Evolutionary conservation across 805 yeast genomes (phyloP).

Genomic region (Candida cerambycidarum): DNA sequence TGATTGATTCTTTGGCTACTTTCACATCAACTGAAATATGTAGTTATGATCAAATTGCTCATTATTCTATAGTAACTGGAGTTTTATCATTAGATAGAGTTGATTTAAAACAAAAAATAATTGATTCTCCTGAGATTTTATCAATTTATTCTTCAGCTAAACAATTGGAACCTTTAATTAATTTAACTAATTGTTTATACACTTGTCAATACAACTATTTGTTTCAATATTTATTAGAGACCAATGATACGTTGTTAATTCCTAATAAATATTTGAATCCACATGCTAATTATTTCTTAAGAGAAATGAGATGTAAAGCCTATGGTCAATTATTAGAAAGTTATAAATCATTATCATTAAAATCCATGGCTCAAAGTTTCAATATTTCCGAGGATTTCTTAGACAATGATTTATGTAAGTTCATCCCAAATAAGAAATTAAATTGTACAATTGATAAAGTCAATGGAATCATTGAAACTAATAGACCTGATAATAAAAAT

Average conservation of each 20-base stretch:
- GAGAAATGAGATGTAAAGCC: constrained; percentile 94
- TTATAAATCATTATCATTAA: constrained; percentile 83
- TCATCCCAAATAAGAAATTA: constrained; percentile 89
- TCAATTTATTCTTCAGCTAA: constrained; percentile 72
- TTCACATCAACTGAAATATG: constrained; percentile 91
- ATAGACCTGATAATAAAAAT: constrained; percentile 94
- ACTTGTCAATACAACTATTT: constrained; percentile 82
- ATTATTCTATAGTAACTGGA: constrained; percentile 86
- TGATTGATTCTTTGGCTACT: constrained; percentile 91
- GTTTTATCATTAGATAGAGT: constrained; percentile 78
- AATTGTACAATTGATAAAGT: constrained; percentile 96
- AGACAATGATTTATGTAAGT: constrained; percentile 83
- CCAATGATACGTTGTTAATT: constrained; percentile 68
- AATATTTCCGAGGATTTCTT: constrained; percentile 86
- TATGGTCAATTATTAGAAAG: constrained; percentile 93
- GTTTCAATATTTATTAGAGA: constrained; percentile 72
- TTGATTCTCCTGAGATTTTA: constrained; percentile 92
- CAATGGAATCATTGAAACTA: constrained; percentile 92
- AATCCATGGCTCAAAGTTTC: constrained; percentile 92
- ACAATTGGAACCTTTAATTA: constrained; percentile 74
- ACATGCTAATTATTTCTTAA: constrained; percentile 80
- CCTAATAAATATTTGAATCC: constrained; percentile 63
- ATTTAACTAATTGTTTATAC: constrained; percentile 82
- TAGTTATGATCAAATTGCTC: constrained; percentile 85
- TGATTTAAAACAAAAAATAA: constrained; percentile 76